Evolutionary conservation across 345 rosid species (phyloP), one percentile per base, ranked within the genome.

Genomic region (Mercurialis annua): DNA sequence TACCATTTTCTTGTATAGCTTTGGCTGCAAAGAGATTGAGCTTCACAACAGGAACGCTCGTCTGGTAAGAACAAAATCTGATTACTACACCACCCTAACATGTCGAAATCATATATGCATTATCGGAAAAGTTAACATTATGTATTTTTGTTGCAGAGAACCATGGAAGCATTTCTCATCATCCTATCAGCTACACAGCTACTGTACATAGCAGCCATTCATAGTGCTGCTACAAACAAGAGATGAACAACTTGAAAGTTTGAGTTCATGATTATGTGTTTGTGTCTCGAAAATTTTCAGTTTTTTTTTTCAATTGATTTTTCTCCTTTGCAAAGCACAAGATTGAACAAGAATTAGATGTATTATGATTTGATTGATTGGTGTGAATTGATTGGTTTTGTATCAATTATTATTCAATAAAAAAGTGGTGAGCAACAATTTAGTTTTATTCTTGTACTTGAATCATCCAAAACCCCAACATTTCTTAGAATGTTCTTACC

Each of bases 161-260:
- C 98, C 55, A 86, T 93, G 98, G 98, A 93, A 81, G 98, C 98
- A 33, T 90, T 93, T 66, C 23, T 85, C 47, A 86, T 93, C 61
- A 93, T 93, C 62, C 92, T 93, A 34, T 82, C 98, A 5, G 90
- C 65, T 6, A 89, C 96, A 24, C 97, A 93, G 73, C 92, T 93
- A 29, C 58, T 89, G 0, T 93, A 89, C 73, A 83, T 93, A n/a
- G 92, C 80, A 43, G 90, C 88, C 26, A 89, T 89, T 67, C 87
- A 89, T 24, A 85, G 78, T 23, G 76, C 79, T 59, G 30, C 65
- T 6, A 0, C 64, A 15, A 3, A 20, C 30, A 81, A 76, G 26
- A 64, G 69, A 73, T 57, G n/a, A n/a, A n/a, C 5, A 23, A 3
- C 26, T 51, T 73, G 44, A 20, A 20, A 7, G 2, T 33, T 11